Percentiles rank a stretch among this genome's conserved stretches.
These are phyloP conservation scores for Scenedesmus sp. DNA, from an alignment of 163 green algal genomes.

Conservation along the genomic window DNA sequence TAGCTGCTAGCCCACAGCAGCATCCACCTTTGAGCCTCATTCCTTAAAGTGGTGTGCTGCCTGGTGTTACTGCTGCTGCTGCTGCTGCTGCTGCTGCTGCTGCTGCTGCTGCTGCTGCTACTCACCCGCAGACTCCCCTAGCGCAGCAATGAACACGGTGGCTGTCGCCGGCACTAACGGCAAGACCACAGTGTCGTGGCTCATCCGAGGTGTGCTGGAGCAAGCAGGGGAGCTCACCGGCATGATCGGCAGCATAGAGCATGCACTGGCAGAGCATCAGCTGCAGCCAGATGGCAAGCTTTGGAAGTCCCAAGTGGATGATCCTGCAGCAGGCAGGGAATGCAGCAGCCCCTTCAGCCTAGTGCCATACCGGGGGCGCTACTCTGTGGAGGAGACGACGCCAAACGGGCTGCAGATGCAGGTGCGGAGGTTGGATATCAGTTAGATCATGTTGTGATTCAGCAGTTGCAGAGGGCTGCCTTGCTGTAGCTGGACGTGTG, in stretches of 20 bases:
- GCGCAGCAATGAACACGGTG: constrained; percentile 66
- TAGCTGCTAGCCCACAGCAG: not conserved
- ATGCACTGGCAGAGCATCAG: constrained; percentile 78
- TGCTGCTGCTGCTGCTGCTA: not conserved
- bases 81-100: not conserved
- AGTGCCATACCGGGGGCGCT: constrained; percentile 80
- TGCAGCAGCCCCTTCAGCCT: constrained; percentile 83
- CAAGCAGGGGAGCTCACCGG: constrained; percentile 68
- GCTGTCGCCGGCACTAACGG: constrained; percentile 84
- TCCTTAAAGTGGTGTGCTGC: not conserved
- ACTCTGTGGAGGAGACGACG: constrained; percentile 44
- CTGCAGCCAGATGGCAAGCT: constrained; percentile 82
- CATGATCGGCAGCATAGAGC: constrained; percentile 88
- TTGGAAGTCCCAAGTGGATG: constrained; percentile 80
- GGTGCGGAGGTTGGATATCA: not conserved
- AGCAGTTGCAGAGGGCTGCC: not conserved
- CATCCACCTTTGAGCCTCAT: not conserved
- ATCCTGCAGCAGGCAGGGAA: constrained; percentile 75
- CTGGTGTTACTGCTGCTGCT: not conserved
- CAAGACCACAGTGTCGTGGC: constrained; percentile 96
- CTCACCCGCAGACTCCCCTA: constrained; percentile 48
- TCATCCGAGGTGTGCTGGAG: constrained; percentile 85
- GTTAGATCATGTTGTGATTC: not conserved
- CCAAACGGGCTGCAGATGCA: constrained; percentile 37
- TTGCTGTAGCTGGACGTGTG: no score